Conservation (phyloP, 441 rosid genomes). For the Euphorbia celastroides region DNA sequence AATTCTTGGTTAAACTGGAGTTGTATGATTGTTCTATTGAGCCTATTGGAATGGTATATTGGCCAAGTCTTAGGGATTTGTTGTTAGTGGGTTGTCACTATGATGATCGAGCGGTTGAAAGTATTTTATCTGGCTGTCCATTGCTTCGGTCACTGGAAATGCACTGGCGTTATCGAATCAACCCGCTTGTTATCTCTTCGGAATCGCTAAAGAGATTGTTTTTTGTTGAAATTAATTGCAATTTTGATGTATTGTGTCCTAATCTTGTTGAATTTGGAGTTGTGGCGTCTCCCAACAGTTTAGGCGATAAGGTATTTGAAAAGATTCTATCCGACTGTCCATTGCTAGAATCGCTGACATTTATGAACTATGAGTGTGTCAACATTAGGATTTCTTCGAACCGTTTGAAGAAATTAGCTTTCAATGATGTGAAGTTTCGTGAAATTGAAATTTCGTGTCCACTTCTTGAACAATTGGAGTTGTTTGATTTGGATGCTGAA, state of each 20-base stretch:
- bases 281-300: not conserved
- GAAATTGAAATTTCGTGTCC: slow-evolving; percentile 5
- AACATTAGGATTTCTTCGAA: not conserved
- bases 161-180: not conserved
- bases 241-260: not conserved
- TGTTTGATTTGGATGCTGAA: not conserved
- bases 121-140: not conserved
- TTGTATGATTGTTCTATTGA: not conserved
- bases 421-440: not conserved
- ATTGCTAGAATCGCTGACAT: not conserved
- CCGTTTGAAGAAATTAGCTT: slow-evolving; percentile 11
- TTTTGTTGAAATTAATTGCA: not conserved
- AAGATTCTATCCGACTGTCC: not conserved
- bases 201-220: not conserved
- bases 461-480: not conserved
- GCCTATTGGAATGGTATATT: not conserved
- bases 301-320: not conserved
- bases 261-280: not conserved
- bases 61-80: not conserved
- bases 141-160: not conserved
- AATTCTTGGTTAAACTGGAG: not conserved
- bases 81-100: not conserved
- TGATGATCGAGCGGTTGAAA: not conserved
- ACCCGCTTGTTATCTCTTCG: not conserved
- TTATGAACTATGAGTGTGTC: not conserved